Conservation (phyloP, 345 rosid species). For the Mercurialis annua region DNA sequence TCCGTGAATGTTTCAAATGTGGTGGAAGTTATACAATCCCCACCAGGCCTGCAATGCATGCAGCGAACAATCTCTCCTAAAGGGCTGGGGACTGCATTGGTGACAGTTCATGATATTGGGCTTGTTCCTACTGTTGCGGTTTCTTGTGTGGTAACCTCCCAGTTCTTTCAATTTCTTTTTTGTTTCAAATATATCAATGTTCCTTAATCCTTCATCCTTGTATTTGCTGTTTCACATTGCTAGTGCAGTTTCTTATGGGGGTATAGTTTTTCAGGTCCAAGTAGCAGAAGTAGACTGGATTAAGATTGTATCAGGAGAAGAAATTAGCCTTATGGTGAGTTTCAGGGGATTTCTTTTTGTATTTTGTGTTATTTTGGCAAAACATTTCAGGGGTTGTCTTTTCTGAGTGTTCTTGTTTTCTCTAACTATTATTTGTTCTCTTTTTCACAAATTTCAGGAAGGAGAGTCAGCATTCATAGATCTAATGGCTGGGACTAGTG, state of each 20-base stretch:
- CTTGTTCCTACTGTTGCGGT: conserved; percentile 69
- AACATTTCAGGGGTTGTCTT: too few relatives aligned
- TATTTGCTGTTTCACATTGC: neutral
- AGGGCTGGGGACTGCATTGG: conserved; percentile 76
- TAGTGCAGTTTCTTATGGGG: conserved; percentile 19
- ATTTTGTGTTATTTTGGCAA: too few relatives aligned
- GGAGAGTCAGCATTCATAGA: conserved; percentile 55
- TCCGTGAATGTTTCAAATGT: conserved; percentile 75
- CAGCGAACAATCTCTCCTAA: conserved; percentile 71
- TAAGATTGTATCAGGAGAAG: conserved; percentile 67
- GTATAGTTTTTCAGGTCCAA: conserved; percentile 56
- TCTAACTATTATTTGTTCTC: conserved; percentile 7
- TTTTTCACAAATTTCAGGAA: conserved; percentile 55
- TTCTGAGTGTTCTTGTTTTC: neutral
- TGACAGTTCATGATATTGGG: conserved; percentile 74
- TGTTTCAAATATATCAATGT: neutral
- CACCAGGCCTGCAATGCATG: conserved; percentile 67
- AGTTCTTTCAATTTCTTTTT: conserved; percentile 8
- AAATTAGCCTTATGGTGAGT: conserved; percentile 81
- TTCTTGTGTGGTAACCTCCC: conserved; percentile 57
- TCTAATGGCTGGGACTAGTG: conserved; percentile 64
- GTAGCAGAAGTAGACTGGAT: conserved; percentile 95
- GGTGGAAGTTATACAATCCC: conserved; percentile 67
- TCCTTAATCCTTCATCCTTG: conserved; percentile 2
- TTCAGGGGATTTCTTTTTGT: too few relatives aligned